Percentiles rank a stretch among this genome's conserved stretches.
Evolutionary conservation across 768 basidiomycete species (phyloP).

Genomic region (Boletus eberwhitei): DNA sequence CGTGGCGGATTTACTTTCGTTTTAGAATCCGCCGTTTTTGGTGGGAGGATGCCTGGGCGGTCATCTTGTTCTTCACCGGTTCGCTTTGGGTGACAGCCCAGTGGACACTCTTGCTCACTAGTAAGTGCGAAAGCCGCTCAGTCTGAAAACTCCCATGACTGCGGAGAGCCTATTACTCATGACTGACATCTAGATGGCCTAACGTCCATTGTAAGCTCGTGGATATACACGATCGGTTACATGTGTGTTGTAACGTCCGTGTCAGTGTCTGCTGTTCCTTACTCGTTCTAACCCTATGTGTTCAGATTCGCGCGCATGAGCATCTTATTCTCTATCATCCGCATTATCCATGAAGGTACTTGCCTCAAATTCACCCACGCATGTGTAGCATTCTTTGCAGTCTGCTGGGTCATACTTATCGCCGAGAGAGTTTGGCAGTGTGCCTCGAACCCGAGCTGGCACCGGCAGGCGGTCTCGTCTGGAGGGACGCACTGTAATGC

Average conservation of each 20-base stretch:
- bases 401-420: background rate
- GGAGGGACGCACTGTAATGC: background rate
- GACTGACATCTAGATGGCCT: no score
- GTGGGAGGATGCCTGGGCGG: background rate
- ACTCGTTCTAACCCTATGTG: no score
- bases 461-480: background rate
- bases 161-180: no score
- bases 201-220: background rate
- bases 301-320: no score
- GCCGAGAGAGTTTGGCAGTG: background rate
- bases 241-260: background rate
- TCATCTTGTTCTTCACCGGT: no score
- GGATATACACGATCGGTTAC: background rate
- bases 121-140: background rate
- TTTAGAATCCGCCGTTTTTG: background rate
- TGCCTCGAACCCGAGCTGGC: background rate
- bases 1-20: background rate
- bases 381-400: background rate
- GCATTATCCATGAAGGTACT: background rate
- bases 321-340: no score
- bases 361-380: background rate
- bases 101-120: background rate
- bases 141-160: no score
- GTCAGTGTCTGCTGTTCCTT: no score
- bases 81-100: no score